Evolutionary conservation across 2,329 filamentous ascomycete species (phyloP).

Genomic region (Phyllosticta citriasiana): DNA sequence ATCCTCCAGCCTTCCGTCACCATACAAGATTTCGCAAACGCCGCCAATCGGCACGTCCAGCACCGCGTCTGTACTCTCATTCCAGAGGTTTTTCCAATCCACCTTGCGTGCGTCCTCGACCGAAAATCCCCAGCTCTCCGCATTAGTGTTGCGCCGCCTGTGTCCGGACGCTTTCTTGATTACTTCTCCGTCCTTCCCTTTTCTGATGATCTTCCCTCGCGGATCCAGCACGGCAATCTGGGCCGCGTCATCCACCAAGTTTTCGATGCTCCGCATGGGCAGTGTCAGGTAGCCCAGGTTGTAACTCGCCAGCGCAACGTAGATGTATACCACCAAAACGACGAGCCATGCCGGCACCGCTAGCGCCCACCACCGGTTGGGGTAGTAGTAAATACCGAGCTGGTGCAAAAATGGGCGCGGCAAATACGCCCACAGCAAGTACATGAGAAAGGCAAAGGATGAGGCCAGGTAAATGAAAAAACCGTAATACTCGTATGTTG

Average conservation of each 20-base stretch:
- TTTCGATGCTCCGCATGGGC: conserved; percentile 69
- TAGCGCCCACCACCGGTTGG: conserved; percentile 94
- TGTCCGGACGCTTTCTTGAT: background rate
- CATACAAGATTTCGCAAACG: conserved; percentile 90
- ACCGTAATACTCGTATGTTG: conserved; percentile 99
- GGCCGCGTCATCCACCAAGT: conserved; percentile 81
- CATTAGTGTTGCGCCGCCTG: conserved; percentile 26
- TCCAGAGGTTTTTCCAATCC: conserved; percentile 80
- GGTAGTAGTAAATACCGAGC: conserved; percentile 92
- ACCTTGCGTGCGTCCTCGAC: conserved; percentile 33
- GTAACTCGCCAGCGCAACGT: conserved; percentile 81
- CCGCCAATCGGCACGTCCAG: conserved; percentile 94
- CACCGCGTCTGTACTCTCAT: conserved; percentile 86
- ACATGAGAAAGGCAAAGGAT: conserved; percentile 65
- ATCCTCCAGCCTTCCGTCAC: conserved; percentile 41
- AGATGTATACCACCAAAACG: conserved; percentile 82
- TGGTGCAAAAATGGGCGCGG: conserved; percentile 86
- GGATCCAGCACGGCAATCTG: conserved; percentile 72
- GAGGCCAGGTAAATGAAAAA: conserved; percentile 93
- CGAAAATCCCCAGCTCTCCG: conserved; percentile 17
- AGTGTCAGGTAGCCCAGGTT: conserved; percentile 85
- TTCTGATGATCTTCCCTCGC: conserved; percentile 41
- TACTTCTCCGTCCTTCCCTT: conserved; percentile 21
- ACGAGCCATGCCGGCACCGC: conserved; percentile 87
- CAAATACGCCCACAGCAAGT: conserved; percentile 76